Conservation (phyloP, 805 yeast species). For the Middelhovenomyces tepae region DNA sequence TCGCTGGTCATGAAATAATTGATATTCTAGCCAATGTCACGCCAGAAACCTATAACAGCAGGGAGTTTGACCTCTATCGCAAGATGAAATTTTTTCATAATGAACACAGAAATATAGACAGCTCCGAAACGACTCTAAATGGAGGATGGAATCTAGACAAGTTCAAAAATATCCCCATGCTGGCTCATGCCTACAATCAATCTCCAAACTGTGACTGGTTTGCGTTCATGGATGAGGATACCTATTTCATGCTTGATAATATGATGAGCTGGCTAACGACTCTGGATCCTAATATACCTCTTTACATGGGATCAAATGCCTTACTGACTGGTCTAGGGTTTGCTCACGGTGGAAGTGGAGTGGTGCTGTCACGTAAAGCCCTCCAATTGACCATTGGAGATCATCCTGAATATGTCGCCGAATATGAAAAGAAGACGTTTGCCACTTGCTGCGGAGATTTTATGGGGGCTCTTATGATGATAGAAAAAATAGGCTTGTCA, state of each 20-base stretch:
- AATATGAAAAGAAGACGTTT: constrained; percentile 17
- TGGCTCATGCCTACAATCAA: constrained; percentile 26
- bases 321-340: constrained; percentile 16
- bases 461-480: constrained; percentile 23
- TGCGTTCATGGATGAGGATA: constrained; percentile 29
- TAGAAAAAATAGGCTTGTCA: constrained; percentile 11
- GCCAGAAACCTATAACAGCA: constrained; percentile 11
- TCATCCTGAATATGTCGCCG: constrained; percentile 9
- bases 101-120: not conserved
- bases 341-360: constrained; percentile 35
- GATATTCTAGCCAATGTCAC: constrained; percentile 24
- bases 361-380: constrained; percentile 26
- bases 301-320: constrained; percentile 27
- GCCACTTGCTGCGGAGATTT: constrained; percentile 30
- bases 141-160: constrained; percentile 27
- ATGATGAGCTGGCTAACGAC: constrained; percentile 19
- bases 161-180: constrained; percentile 31
- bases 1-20: constrained; percentile 27
- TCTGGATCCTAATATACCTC: constrained; percentile 22
- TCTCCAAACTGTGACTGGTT: constrained; percentile 27
- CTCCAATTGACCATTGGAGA: constrained; percentile 21
- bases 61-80: constrained; percentile 22
- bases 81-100: constrained; percentile 4
- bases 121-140: not conserved
- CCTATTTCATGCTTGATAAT: constrained; percentile 25